Evolutionary conservation across 2,329 filamentous ascomycete genomes (phyloP), one percentile per base, ranked within the genome.

Genomic region (Venturia aucupariae): DNA sequence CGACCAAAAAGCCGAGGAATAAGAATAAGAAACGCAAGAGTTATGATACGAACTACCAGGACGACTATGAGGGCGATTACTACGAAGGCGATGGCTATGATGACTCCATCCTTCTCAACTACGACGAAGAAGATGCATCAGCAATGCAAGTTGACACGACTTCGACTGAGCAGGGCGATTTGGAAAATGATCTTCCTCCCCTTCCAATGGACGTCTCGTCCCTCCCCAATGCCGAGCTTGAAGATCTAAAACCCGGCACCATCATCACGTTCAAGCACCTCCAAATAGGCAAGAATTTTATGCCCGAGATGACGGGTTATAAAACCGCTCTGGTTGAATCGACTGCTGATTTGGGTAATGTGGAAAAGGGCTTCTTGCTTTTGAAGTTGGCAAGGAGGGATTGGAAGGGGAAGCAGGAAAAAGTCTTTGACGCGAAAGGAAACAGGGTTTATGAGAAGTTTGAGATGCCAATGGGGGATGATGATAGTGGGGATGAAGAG

Each of bases 361-460:
- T 84, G 0, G 80, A 84, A 61, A 80, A 76, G 4, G 76, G 72
- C 0, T 46, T 42, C 6, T 72, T 96, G 19, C 78, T 81, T 27
- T 76, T 95, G 4, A 79, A 81, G 13, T 80, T 96, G 2, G 90
- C 91, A 2, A 81, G 82, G 67, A 83, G 89, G 35, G 89, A 95
- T 71, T 78, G 87, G 60, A 75, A 81, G 15, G 75, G 81, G 5
- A 81, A 83, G 63, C 87, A 83, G 70, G 87, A 83, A 70, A 57
- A 38, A 11, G 73, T 76, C 22, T 86, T 86, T 68, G 86, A 93
- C 68, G 81, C 85, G 46, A 87, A 88, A 0, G 91, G 90, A 0
- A 80, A 88, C 67, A 82, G 90, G 11, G 75, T 90, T 11, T 96
- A 93, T 69, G 86, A 83, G 67, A 89, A 86, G 65, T 94, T 95